Base-by-base conservation (phyloP, 441 rosid genomes). In the Isatis lusitanica region DNA sequence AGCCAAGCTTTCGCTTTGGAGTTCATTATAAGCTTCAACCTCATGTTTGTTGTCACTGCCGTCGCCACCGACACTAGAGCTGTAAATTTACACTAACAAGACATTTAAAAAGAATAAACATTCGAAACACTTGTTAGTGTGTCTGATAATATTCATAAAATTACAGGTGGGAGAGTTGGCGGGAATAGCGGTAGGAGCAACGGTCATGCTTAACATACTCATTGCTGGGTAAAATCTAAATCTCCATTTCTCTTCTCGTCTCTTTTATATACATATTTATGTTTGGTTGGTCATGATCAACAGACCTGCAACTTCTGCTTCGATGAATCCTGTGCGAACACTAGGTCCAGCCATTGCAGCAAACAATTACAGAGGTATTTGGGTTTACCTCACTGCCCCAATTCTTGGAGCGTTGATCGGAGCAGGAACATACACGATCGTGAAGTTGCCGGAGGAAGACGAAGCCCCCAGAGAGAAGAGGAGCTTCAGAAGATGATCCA, bases 171-270 rank as follows among this genome's bases (percentile, higher is more conserved):
- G 97, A 43, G 97, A 91, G 78, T 70, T 91, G 81, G 96, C 98
- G 1, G 97, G 96, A 84, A 88, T 93, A 4, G 97, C 97, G 5
- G 97, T 91, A 1, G 98, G 98, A 77, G 98, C 96, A 17, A 90
- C 97, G 10, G 97, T 88, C 68, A 91, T 88, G 96, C 93, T 93
- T 75, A 91, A 91, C 79, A 86, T 84, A 58, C 93, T 93, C 61
- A 91, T 93, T 28, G 96, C 96, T 9, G 96, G 98, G 98, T 88
- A 82, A 42, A 17, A 40, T 52, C 43, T 4, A 52, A 24, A 33
- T 43, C 46, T 21, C 0, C 4, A 15, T 10, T 18, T 50, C 38
- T 11, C 53, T 15, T 43, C 3, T 38, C 28, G 9, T 21, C 3
- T 39, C 15, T 3, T 40, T 5, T 9, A 15, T 13, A n/a, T 24